phyloP scores from a whole-genome alignment of 306 rosid species.

The Biancaea sappan region DNA sequence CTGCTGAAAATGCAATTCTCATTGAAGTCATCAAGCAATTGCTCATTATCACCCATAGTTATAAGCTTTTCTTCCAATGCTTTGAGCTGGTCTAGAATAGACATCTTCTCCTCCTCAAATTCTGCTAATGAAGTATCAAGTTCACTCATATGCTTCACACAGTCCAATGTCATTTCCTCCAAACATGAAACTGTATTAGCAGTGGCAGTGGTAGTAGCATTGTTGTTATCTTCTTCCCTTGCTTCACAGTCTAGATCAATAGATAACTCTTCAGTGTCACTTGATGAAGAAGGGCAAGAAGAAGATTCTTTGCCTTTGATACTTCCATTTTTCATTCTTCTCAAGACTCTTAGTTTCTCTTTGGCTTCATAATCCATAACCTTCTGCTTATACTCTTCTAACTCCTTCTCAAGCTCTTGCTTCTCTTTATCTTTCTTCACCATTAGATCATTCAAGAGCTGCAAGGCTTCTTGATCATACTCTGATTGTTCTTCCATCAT shows the following conservation, averaged over 20 bases:
- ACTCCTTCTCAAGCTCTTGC: constrained; percentile 67
- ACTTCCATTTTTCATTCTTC: constrained; percentile 61
- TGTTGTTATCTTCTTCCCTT: constrained; percentile 46
- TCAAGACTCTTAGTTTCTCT: constrained; percentile 54
- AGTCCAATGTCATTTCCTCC: constrained; percentile 72
- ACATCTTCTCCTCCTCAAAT: constrained; percentile 72
- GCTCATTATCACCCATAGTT: constrained; percentile 52
- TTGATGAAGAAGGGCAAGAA: constrained; percentile 49
- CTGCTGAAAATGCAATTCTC: constrained; percentile 40
- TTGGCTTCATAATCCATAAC: constrained; percentile 61
- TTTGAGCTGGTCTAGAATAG: constrained; percentile 72
- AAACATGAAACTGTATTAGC: constrained; percentile 43
- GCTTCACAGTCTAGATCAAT: constrained; percentile 56
- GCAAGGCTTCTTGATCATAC: constrained; percentile 87
- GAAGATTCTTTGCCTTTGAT: constrained; percentile 60
- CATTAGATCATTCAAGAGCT: constrained; percentile 78
- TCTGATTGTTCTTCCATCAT: constrained; percentile 96
- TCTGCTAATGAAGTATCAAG: constrained; percentile 69
- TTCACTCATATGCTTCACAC: constrained; percentile 55
- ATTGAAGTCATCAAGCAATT: constrained; percentile 40
- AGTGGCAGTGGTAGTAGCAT: constrained; percentile 31
- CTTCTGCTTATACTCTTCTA: constrained; percentile 62
- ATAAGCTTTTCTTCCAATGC: constrained; percentile 72
- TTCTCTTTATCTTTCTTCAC: constrained; percentile 76
- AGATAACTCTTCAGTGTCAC: constrained; percentile 56